Evolutionary conservation across 805 yeast genomes (phyloP).

Genomic region (Zygosaccharomyces pseudorouxii): DNA sequence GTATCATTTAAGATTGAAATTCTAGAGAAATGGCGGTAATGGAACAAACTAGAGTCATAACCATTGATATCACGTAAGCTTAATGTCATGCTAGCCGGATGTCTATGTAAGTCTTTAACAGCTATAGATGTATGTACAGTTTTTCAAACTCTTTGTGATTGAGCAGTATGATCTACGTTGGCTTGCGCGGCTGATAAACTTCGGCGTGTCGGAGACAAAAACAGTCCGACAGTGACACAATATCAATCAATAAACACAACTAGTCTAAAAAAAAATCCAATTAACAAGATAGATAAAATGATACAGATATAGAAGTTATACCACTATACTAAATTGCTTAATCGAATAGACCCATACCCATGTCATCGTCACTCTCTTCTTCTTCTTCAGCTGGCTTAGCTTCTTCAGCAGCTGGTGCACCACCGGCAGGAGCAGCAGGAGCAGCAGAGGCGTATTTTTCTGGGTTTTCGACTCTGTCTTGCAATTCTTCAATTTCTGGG

Average conservation of each 20-base stretch:
- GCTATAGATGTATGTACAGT: not conserved
- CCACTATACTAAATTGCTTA: constrained; percentile 41
- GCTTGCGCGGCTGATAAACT: not conserved
- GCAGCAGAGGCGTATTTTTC: constrained; percentile 99
- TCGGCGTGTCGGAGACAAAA: not conserved
- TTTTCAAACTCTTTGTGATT: not conserved
- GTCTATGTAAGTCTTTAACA: not conserved
- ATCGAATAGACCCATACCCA: constrained; percentile 99
- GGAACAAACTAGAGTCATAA: constrained; percentile 8
- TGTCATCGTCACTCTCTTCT: constrained; percentile 66
- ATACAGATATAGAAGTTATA: constrained; percentile 2
- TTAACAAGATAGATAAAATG: constrained; percentile 8
- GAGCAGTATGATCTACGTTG: not conserved
- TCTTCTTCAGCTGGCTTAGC: constrained; percentile 72
- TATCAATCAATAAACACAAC: not conserved
- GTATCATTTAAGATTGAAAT: constrained; percentile 9
- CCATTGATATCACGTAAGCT: constrained; percentile 9
- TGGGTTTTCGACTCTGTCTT: constrained; percentile 99
- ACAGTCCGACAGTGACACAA: not conserved
- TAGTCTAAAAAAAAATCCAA: not conserved
- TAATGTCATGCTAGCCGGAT: constrained; percentile 7
- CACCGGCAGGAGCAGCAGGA: constrained; percentile 88
- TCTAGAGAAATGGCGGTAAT: constrained; percentile 10
- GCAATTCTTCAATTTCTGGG: constrained; percentile 98
- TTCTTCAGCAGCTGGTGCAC: constrained; percentile 54